A percentile compares a stretch with the other conserved stretches of the same genome.
These are phyloP conservation scores for Fraxinus paxiana DNA, from an alignment of 305 asterid species.

Conservation along the genomic window DNA sequence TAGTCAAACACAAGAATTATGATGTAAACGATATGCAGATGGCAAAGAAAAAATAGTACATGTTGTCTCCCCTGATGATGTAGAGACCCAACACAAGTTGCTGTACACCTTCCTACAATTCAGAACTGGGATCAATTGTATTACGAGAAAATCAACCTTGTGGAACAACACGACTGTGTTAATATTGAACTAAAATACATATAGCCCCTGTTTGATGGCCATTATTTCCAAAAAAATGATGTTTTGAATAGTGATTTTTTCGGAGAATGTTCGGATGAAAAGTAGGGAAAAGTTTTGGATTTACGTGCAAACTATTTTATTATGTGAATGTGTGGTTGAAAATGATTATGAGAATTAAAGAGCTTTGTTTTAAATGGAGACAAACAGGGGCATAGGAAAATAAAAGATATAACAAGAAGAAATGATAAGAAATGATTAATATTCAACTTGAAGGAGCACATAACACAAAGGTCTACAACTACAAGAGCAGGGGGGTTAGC, in stretches of 20 bases:
- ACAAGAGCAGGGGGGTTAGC: not conserved
- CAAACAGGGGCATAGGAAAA: not conserved
- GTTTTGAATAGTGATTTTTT: no score
- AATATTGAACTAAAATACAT: not conserved
- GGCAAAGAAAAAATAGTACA: conserved; percentile 35
- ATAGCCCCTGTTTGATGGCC: no score
- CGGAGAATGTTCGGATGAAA: no score
- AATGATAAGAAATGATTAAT: not conserved
- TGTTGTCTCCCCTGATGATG: conserved; percentile 96
- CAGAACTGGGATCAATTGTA: conserved; percentile 7
- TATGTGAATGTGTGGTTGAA: no score
- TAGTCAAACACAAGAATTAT: not conserved
- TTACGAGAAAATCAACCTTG: not conserved
- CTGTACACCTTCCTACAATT: conserved; percentile 90
- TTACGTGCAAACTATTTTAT: no score
- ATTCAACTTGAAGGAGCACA: not conserved
- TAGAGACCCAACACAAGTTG: conserved; percentile 96
- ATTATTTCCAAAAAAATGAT: no score
- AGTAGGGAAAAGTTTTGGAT: no score
- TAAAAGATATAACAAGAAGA: not conserved
- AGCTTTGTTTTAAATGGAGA: no score
- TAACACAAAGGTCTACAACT: not conserved
- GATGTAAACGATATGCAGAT: not conserved
- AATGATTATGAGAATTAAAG: no score
- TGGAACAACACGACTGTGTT: not conserved